Evolutionary conservation across 192 early-diverging fungal genomes (phyloP), one percentile per base, ranked within the genome.

Genomic region (Glomus cerebriforme): DNA sequence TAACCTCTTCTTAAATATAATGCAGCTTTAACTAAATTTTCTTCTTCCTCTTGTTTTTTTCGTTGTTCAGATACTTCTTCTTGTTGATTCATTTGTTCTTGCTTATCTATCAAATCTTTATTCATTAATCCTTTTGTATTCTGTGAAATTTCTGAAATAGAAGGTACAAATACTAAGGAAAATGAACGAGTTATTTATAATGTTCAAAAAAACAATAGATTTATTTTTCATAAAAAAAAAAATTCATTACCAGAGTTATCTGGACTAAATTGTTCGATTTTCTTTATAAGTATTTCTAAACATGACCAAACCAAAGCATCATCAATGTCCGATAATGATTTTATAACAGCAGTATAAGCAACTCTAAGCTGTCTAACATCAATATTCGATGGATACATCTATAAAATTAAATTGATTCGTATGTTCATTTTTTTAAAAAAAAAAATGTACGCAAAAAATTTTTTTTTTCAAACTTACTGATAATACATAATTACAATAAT

Each of bases 271-370:
- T 63, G 49, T 32, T 85, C 79, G 26, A 88, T 84, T 69, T 82
- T 83, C 26, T 81, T 66, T 34, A 87, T 37, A 12, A 88, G 59
- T 31, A 78, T 83, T 59, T 85, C 79, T 10, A 90, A 85, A 59
- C 86, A 87, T 8, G 86, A 79, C 87, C 86, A 90, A 5, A 84
- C 86, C 10, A 88, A 59, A 3, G 86, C 85, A 69, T 88, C 86
- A 65, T 90, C 87, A 0, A 84, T 83, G 29, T 82, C 82, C 26
- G 84, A 87, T 6, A 88, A 73, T 4, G 87, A 83, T 60, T 81
- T 80, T 15, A 87, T 83, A 77, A 90, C 82, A 74, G 84, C 86
- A 22, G 80, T 86, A 67, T 86, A 90, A 12, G 86, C 87, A 9
- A 82, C 76, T 49, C 87, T 75, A 39, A 88, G 54, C 67, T 90